phyloP scores from a whole-genome alignment of 1,284 basidiomycete genomes.

The Pholiota adiposa region DNA sequence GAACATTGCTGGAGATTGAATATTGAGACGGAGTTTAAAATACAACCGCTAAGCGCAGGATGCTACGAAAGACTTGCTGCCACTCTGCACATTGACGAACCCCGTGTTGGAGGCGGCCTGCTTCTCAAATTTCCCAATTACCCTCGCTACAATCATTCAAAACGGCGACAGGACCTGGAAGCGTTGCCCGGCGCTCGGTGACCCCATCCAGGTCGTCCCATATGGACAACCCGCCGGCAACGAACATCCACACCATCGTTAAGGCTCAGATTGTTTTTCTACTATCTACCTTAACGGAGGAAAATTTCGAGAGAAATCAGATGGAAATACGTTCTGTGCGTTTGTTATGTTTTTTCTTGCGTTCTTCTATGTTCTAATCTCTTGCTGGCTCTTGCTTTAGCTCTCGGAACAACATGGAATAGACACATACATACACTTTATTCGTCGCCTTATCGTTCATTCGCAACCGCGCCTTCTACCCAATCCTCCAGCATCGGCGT shows the following conservation, averaged over 20 bases:
- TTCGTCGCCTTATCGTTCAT: constrained; percentile 89
- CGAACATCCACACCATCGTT: constrained; percentile 75
- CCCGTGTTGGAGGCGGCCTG: constrained; percentile 45
- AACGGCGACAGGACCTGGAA: constrained; percentile 78
- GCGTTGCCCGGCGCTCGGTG: constrained; percentile 73
- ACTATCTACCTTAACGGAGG: constrained; percentile 91
- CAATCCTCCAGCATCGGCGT: constrained; percentile 57
- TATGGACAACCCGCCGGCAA: constrained; percentile 69
- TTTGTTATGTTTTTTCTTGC: constrained; percentile 33
- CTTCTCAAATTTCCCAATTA: constrained; percentile 38
- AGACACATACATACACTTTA: constrained; percentile 95
- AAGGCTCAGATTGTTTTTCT: constrained; percentile 93
- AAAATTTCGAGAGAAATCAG: constrained; percentile 92
- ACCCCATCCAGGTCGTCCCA: constrained; percentile 72
- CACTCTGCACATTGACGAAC: constrained; percentile 40
- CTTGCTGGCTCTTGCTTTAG: constrained; percentile 44
- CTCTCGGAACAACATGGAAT: constrained; percentile 93
- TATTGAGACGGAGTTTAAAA: constrained; percentile 25
- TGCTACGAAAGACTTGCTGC: constrained; percentile 30
- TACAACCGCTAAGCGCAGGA: constrained; percentile 19
- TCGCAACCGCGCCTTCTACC: constrained; percentile 72
- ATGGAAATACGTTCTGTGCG: constrained; percentile 89
- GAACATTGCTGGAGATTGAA: constrained; percentile 29
- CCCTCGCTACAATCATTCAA: constrained; percentile 50
- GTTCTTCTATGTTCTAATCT: neutral